A percentile compares a stretch with the other conserved stretches of the same genome.
Conservation (phyloP, 2,329 filamentous ascomycete genomes). For the Cryphonectria nitschkei region DNA sequence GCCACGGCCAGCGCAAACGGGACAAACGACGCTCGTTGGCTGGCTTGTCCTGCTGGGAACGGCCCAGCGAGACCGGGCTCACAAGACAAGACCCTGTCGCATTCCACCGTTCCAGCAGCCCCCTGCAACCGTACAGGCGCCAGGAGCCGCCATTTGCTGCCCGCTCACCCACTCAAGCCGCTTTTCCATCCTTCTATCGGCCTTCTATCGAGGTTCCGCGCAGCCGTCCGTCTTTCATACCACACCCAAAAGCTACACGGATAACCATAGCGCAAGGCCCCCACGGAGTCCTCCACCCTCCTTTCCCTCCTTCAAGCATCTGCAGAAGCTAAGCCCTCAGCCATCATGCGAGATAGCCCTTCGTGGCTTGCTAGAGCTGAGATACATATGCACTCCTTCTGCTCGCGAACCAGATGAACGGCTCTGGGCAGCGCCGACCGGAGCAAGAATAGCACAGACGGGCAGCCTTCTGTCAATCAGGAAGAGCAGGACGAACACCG, state of each 20-base stretch:
- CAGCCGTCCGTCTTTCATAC: conserved; percentile 8
- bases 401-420: background rate
- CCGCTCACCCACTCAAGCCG: conserved; percentile 1
- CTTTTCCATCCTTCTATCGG: conserved; percentile 14
- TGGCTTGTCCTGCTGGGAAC: background rate
- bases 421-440: background rate
- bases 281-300: background rate
- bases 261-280: background rate
- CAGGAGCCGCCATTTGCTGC: background rate
- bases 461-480: background rate
- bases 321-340: background rate
- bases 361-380: background rate
- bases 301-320: background rate
- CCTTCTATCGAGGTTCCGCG: conserved; percentile 26
- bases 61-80: background rate
- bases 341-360: background rate
- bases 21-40: background rate
- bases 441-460: conserved; percentile 7
- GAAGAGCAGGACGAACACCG: background rate
- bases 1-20: background rate
- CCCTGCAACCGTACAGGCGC: background rate
- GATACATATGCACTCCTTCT: background rate
- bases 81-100: background rate
- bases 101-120: background rate
- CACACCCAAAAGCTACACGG: background rate